Evolutionary conservation across 2,329 filamentous ascomycete species (phyloP), one percentile per base, ranked within the genome.

Genomic region (Corinectria fuckeliana): DNA sequence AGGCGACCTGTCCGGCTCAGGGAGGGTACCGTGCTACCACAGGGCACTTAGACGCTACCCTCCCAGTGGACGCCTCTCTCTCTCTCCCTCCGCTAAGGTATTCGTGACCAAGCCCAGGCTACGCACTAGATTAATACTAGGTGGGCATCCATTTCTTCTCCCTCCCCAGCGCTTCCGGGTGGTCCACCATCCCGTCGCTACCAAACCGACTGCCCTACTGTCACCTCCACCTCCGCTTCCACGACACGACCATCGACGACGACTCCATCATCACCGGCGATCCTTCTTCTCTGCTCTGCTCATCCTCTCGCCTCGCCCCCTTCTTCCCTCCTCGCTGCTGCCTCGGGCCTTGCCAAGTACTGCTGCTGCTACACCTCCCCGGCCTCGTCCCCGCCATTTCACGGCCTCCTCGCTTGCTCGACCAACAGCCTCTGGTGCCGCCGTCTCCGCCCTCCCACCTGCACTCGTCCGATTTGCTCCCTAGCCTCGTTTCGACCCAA

Each of bases 241-340:
- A 48, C 42, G 47, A 57, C 55, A 52, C 50, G 48, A 52, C 48
- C 48, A 48, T 44, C 50, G 44, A 58, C 50, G 44, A 58, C 42
- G 44, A 52, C 36, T 44, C 50, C 56, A 58, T 58, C 44, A 58
- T 53, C 56, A 39, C 56, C 50, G 42, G 48, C 56, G 50, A 53
- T 54, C 55, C 39, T 14, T 54, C 41, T 28, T 42, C 39, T 50
- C 36, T 50, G 44, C 50, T 50, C 47, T 9, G 25, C 34, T 50
- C 25, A 28, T 9, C 9, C 28, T 50, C 36, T n/a, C 10, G 25
- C 54, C 30, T 47, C 48, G 23, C 25, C 25, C 39, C 16, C 47
- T 14, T 42, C 30, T 32, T 26, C 45, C 16, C 20, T 7, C 28
- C 50, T 36, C 39, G 14, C 42, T 18, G 42, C 41, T 20, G 42